Percentiles rank a stretch among this genome's conserved stretches.
phyloP scores from a whole-genome alignment of 1,284 basidiomycete genomes.

The Tylopilus sp. region DNA sequence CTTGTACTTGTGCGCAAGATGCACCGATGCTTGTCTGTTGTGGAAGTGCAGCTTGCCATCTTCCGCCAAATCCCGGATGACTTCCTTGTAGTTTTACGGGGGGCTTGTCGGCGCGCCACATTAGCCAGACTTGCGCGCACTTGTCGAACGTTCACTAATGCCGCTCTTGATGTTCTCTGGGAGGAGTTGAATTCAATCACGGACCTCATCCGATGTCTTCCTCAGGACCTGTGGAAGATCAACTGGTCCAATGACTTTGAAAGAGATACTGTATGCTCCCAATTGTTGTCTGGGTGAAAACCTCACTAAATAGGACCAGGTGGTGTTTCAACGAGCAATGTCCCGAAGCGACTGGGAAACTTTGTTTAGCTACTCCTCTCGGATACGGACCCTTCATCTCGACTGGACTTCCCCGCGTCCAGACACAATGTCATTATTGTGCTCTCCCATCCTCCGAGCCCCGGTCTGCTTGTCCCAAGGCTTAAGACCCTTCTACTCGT shows the following conservation, averaged over 20 bases:
- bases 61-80: conserved; percentile 26
- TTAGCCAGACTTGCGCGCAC: conserved; percentile 40
- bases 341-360: conserved; percentile 37
- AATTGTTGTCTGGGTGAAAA: too few species aligned
- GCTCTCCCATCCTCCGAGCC: conserved; percentile 34
- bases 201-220: conserved; percentile 36
- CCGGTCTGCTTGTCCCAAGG: conserved; percentile 33
- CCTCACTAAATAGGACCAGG: conserved; percentile 9
- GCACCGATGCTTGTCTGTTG: conserved; percentile 37
- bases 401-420: conserved; percentile 13
- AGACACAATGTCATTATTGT: conserved; percentile 34
- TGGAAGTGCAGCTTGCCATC: conserved; percentile 36
- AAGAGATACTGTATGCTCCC: too few species aligned
- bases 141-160: conserved; percentile 32
- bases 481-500: conserved; percentile 24
- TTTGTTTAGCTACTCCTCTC: conserved; percentile 38
- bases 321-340: conserved; percentile 39
- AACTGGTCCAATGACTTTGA: not conserved
- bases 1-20: conserved; percentile 13
- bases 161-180: conserved; percentile 40
- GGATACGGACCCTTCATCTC: conserved; percentile 25
- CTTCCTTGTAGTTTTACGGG: too few species aligned
- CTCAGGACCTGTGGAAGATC: conserved; percentile 39
- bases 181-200: conserved; percentile 29
- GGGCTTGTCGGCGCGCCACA: not conserved